Evolutionary conservation across 495 filamentous ascomycete genomes (phyloP), one percentile per base, ranked within the genome.

Genomic region (Bryoglossum gracile): DNA sequence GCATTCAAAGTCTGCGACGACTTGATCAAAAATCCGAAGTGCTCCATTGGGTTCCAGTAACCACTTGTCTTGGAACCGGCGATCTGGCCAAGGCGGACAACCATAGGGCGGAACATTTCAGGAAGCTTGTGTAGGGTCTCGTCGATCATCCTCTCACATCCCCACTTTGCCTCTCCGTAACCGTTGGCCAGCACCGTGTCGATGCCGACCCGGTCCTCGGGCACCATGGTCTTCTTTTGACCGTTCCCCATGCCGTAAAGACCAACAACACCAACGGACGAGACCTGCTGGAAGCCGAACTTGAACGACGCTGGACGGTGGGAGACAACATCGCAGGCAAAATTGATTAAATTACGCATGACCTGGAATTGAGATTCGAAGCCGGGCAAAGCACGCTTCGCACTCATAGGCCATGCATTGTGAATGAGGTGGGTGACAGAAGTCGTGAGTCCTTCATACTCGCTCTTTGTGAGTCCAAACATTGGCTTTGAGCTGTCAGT

Each of bases 371-470:
- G 76, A 0, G 66, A 41, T 46, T 75, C 74, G 28, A 76, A 75
- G 8, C 55, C 64, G 1, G 62, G 51, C 0, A 81, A 19, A 0
- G 67, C 60, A 1, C 69, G 60, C 23, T 58, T 71, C 17, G 53
- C 67, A 50, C 66, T 74, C 75, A 81, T 79, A 0, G 73, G 74
- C 76, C 75, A 80, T 3, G 76, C 77, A 43, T 77, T 80, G 57
- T 81, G 76, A 24, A 80, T 54, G 16, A 81, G 71, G 36, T 78
- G 69, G 0, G 76, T 80, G 1, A 74, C 72, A n/a, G 38, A 59
- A 3, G 57, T 43, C 2, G 62, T 41, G 3, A 80, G 65, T 3
- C 36, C 18, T 17, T 62, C 24, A 45, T 77, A 78, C 1, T 66
- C 62, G 13, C 49, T 26, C 0, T 30, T 13, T 0, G 65, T 18